A percentile compares a stretch with the other conserved stretches of the same genome.
These are phyloP conservation scores for Triglochin maritima DNA, from an alignment of 106 monocot genomes.

Conservation along the genomic window DNA sequence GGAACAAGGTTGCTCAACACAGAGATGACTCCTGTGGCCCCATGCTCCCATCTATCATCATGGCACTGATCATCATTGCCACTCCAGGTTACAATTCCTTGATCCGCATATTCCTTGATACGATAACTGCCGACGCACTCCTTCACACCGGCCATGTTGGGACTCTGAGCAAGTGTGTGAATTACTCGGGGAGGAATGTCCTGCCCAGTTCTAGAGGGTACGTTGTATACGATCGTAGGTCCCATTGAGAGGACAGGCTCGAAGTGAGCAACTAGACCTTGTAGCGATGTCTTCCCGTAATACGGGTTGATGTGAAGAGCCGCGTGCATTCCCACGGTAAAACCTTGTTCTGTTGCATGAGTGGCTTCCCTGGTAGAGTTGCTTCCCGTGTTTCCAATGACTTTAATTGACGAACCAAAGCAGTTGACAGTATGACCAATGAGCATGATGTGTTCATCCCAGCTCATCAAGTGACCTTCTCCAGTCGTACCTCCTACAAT, in stretches of 20 bases:
- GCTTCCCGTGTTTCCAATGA: conserved; percentile 92
- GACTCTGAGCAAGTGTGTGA: conserved; percentile 21
- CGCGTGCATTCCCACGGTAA: conserved; percentile 92
- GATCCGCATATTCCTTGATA: conserved; percentile 41
- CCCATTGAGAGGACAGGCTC: conserved; percentile 71
- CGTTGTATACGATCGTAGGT: conserved; percentile 86
- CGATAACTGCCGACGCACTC: conserved; percentile 75
- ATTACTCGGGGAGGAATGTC: conserved; percentile 72
- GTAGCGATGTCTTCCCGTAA: conserved; percentile 81
- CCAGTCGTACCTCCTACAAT: conserved; percentile 93
- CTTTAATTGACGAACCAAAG: conserved; percentile 70
- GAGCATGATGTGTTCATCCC: conserved; percentile 99
- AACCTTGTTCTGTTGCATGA: conserved; percentile 86
- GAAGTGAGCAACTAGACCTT: conserved; percentile 67
- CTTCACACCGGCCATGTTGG: conserved; percentile 77
- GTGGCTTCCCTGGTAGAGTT: conserved; percentile 88
- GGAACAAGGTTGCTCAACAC: conserved; percentile 85
- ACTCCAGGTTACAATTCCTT: conserved; percentile 65
- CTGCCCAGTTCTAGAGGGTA: conserved; percentile 74
- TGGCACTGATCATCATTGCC: conserved; percentile 73
- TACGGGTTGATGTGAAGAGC: conserved; percentile 92
- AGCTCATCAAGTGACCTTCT: conserved; percentile 97
- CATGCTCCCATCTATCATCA: conserved; percentile 70
- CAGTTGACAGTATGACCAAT: conserved; percentile 88
- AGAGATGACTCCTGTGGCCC: conserved; percentile 81